Evolutionary conservation across 345 rosid genomes (phyloP).

Genomic region (Schrenkiella parvula): DNA sequence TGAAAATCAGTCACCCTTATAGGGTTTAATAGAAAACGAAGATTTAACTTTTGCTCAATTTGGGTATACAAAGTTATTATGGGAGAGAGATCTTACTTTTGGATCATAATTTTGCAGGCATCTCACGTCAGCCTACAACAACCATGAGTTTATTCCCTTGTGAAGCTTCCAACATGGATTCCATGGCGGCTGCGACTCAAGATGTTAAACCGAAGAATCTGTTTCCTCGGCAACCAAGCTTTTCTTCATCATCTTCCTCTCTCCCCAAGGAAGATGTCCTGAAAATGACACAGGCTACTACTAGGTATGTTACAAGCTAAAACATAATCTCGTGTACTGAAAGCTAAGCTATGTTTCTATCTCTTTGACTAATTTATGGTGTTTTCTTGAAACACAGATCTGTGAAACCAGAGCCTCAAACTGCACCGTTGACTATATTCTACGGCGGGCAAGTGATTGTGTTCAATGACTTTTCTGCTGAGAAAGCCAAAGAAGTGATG

Average conservation of each 20-base stretch:
- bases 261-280: constrained; percentile 37
- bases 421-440: constrained; percentile 79
- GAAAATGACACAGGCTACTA: constrained; percentile 27
- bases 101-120: constrained; percentile 12
- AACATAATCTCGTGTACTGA: neutral
- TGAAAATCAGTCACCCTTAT: neutral
- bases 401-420: constrained; percentile 35
- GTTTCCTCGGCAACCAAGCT: constrained; percentile 56
- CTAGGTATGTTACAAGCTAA: constrained; percentile 37
- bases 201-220: constrained; percentile 50
- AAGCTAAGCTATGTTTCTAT: neutral
- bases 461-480: constrained; percentile 66
- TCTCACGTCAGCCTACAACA: constrained; percentile 29
- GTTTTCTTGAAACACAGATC: constrained; percentile 25
- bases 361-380: neutral
- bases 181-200: neutral
- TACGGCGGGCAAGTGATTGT: constrained; percentile 77
- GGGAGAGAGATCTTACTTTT: constrained; percentile 8
- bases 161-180: constrained; percentile 28
- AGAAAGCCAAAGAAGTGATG: constrained; percentile 80
- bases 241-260: constrained; percentile 33
- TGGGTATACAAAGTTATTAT: neutral
- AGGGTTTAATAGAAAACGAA: neutral
- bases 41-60: neutral
- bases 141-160: constrained; percentile 73